Conservation (phyloP, 192 early-diverging fungal genomes). For the Coemansia sp. region DNA sequence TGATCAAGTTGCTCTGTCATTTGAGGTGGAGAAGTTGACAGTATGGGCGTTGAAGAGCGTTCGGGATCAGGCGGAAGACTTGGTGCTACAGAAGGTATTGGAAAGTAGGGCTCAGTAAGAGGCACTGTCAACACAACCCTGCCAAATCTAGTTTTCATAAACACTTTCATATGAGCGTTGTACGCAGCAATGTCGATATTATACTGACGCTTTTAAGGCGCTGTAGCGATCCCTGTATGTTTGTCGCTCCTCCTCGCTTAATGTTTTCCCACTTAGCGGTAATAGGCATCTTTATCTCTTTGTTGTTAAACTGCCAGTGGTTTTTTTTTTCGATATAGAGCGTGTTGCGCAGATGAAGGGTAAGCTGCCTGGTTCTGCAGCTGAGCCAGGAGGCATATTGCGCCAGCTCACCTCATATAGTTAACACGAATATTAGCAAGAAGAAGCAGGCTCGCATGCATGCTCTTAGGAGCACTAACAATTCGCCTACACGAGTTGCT, state of each 20-base stretch:
- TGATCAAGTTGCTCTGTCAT: neutral
- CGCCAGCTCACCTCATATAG: too few species aligned
- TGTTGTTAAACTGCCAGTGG: neutral
- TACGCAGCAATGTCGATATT: slow-evolving; percentile 3
- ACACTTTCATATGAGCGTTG: slow-evolving; percentile 1
- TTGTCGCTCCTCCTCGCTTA: neutral
- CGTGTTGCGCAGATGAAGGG: too few species aligned
- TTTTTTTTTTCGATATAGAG: too few species aligned
- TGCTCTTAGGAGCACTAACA: too few species aligned
- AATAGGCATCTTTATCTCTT: neutral
- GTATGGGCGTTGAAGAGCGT: neutral
- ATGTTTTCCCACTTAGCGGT: neutral
- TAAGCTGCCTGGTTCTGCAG: too few species aligned
- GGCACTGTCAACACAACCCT: neutral
- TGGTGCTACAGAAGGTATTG: too few species aligned
- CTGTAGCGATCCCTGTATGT: neutral
- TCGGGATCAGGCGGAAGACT: neutral
- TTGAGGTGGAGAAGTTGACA: neutral
- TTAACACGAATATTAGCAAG: too few species aligned
- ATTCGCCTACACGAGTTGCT: too few species aligned
- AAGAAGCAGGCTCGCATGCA: too few species aligned
- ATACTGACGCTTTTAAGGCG: neutral
- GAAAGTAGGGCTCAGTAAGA: neutral
- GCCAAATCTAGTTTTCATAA: neutral
- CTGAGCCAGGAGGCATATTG: too few species aligned